These are phyloP conservation scores for Selenicereus undatus DNA, from an alignment of 148 eudicot species.

Conservation along the genomic window DNA sequence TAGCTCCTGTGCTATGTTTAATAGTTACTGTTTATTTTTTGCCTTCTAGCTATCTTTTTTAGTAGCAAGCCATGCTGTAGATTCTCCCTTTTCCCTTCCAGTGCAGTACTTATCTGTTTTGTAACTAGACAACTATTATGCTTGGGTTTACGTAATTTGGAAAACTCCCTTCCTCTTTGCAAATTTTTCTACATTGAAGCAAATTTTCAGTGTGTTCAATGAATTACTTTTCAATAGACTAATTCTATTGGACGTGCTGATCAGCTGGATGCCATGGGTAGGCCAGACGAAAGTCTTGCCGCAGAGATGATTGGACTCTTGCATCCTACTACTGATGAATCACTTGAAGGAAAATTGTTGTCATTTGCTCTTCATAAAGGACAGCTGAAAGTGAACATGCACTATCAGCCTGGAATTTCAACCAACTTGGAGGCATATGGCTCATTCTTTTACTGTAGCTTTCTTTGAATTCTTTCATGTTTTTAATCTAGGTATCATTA, in stretches of 20 bases:
- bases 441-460: constrained; percentile 10
- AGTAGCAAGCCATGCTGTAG: not conserved
- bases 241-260: constrained; percentile 22
- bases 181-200: not conserved
- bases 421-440: constrained; percentile 73
- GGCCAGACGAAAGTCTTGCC: constrained; percentile 94
- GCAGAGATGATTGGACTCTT: constrained; percentile 64
- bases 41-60: not conserved
- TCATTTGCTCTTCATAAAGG: constrained; percentile 94
- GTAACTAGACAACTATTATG: not conserved
- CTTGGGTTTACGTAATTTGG: not conserved
- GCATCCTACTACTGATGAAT: constrained; percentile 53
- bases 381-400: constrained; percentile 70
- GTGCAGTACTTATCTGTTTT: not conserved
- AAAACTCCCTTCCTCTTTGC: not conserved
- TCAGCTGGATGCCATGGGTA: constrained; percentile 92
- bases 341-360: constrained; percentile 47
- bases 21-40: not conserved
- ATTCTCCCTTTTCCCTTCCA: not conserved
- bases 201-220: not conserved
- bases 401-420: constrained; percentile 69
- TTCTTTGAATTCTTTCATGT: not conserved
- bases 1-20: not conserved
- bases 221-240: not conserved
- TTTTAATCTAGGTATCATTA: constrained; percentile 6